Evolutionary conservation across 805 yeast genomes (phyloP).

Genomic region (Deakozyma indianensis): DNA sequence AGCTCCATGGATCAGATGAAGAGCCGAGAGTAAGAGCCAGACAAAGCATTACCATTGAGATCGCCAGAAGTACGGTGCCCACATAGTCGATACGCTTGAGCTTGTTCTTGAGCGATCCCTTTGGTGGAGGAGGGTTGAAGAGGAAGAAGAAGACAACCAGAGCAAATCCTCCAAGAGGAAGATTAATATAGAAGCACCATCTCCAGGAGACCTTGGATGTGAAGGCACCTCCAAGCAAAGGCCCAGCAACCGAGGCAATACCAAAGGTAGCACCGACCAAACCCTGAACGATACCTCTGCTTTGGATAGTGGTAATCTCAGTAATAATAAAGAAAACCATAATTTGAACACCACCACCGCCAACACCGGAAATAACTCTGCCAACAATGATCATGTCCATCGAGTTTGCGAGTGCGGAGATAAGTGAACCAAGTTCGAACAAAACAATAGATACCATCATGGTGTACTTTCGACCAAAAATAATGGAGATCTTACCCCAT

Average conservation of each 20-base stretch:
- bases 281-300: constrained; percentile 18
- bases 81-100: constrained; percentile 31
- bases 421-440: constrained; percentile 27
- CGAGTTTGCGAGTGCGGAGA: constrained; percentile 26
- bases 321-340: constrained; percentile 42
- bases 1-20: constrained; percentile 35
- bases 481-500: constrained; percentile 48
- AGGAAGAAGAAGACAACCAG: constrained; percentile 25
- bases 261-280: constrained; percentile 18
- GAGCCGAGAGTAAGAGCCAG: constrained; percentile 45
- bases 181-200: constrained; percentile 61
- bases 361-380: constrained; percentile 54
- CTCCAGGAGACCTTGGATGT: constrained; percentile 51
- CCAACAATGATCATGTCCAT: constrained; percentile 59
- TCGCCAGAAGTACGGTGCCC: constrained; percentile 31
- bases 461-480: constrained; percentile 24
- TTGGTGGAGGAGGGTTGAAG: constrained; percentile 27
- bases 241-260: constrained; percentile 29
- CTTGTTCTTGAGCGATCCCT: constrained; percentile 26
- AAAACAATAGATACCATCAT: constrained; percentile 25
- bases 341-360: constrained; percentile 55
- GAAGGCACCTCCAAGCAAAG: constrained; percentile 54
- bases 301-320: constrained; percentile 34
- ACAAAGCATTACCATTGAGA: constrained; percentile 32
- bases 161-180: constrained; percentile 49